Evolutionary conservation across 108 stramenopile species (phyloP).

Genomic region (Craspedostauros australis): DNA sequence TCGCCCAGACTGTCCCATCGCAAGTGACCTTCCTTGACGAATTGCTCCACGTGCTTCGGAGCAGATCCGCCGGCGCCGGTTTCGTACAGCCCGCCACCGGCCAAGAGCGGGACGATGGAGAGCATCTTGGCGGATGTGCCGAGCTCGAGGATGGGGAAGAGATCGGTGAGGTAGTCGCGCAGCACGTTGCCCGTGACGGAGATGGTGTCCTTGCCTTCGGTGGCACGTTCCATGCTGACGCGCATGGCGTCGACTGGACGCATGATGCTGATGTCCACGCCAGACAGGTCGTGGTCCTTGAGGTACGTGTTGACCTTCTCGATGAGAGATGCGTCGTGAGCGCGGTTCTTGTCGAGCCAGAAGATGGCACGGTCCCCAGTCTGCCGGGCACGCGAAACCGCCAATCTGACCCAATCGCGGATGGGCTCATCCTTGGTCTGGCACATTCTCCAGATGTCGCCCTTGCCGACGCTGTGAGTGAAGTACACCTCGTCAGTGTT

Average conservation of each 20-base stretch:
- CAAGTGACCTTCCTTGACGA: conserved; percentile 85
- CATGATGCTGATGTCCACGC: conserved; percentile 87
- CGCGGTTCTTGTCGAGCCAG: conserved; percentile 89
- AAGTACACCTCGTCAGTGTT: conserved; percentile 67
- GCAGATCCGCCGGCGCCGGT: conserved; percentile 93
- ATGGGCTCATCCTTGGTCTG: conserved; percentile 91
- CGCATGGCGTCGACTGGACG: conserved; percentile 86
- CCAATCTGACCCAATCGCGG: conserved; percentile 87
- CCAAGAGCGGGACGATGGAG: conserved; percentile 88
- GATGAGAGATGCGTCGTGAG: conserved; percentile 81
- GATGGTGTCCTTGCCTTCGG: conserved; percentile 84
- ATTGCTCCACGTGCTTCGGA: conserved; percentile 92
- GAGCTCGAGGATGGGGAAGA: conserved; percentile 91
- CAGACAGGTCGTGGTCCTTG: conserved; percentile 77
- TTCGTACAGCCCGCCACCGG: conserved; percentile 91
- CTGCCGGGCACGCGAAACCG: conserved; percentile 75
- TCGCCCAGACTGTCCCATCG: conserved; percentile 88
- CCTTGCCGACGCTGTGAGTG: conserved; percentile 70
- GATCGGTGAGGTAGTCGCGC: conserved; percentile 88
- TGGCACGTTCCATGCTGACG: conserved; percentile 78
- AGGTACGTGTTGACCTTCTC: conserved; percentile 83
- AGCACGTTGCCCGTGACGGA: conserved; percentile 93
- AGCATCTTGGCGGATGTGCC: conserved; percentile 95
- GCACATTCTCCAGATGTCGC: conserved; percentile 95
- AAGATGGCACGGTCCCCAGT: conserved; percentile 80